Base-by-base conservation (phyloP, 208 protist species). In the Angomonas ambiguus region DNA sequence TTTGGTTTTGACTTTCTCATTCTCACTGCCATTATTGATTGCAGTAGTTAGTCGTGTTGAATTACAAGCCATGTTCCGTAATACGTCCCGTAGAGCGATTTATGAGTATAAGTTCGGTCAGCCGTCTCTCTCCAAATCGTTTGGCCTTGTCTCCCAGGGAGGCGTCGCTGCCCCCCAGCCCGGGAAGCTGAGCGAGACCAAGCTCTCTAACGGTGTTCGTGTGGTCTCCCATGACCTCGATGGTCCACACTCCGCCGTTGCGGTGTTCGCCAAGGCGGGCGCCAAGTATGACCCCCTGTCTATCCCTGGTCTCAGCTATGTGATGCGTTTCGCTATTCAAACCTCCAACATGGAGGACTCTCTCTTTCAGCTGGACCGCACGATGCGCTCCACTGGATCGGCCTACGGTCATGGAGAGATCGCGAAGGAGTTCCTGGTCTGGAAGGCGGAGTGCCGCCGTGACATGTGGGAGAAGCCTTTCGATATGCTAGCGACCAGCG, bases 331-430 rank as follows among this genome's bases (percentile, higher is more conserved):
- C 65, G 83, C 85, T 16, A 73, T 94, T 65, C 82, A 88, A 74
- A 88, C 84, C 22, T 90, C 85, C 18, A 94, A 92, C 79, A 88
- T 94, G 84, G 82, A 90, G 49, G 86, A 69, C 77, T 92, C 85
- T 1, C 82, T 92, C 59, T 94, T 92, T 63, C 85, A 92, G 76
- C 74, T 94, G 33, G 88, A 94, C 69, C 85, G 85, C 56, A 80
- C 76, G n/a, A 90, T 94, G 82, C 88, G 88, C 33, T 56, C 84
- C 3, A 82, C 72, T 2, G 88, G 88, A 33, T 80, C 70, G 56
- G 77, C 80, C 24, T 94, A 91, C 71, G 84, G 86, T 42, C 85
- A 92, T 68, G 75, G 82, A 33, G 88, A 94, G 71, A 74, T 91
- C 31, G 59, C 69, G 76, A 94, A 92, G 79, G 76, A 79, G 24